Percentiles rank a stretch among this genome's conserved stretches.
Conservation (phyloP, 805 yeast genomes). For the Saturnispora mendoncae region DNA sequence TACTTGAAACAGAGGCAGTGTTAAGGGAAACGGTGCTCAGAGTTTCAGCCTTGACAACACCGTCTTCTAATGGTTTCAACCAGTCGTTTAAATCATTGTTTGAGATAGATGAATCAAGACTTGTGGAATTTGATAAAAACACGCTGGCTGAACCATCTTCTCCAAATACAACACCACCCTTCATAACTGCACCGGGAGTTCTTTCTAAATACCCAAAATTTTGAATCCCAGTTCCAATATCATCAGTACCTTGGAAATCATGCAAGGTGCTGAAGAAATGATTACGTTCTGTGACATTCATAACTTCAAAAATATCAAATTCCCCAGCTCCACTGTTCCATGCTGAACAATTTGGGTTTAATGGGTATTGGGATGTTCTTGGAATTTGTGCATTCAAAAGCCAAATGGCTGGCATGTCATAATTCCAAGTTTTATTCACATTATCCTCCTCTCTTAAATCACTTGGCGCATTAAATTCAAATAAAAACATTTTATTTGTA, state of each 20-base stretch:
- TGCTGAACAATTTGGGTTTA: slow-evolving; percentile 56
- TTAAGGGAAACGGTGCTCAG: slow-evolving; percentile 15
- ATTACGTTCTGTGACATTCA: slow-evolving; percentile 49
- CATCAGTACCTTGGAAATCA: slow-evolving; percentile 64
- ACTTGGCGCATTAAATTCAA: slow-evolving; percentile 60
- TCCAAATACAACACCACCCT: slow-evolving; percentile 66
- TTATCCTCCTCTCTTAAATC: slow-evolving; percentile 32
- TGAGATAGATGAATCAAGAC: slow-evolving; percentile 37
- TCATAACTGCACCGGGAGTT: slow-evolving; percentile 42
- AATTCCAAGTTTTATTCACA: slow-evolving; percentile 30
- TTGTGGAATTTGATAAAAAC: slow-evolving; percentile 47
- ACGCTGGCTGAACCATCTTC: slow-evolving; percentile 52
- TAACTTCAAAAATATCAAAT: slow-evolving; percentile 66
- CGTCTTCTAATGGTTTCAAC: slow-evolving; percentile 29
- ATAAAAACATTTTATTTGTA: slow-evolving; percentile 58
- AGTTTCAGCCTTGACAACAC: slow-evolving; percentile 17
- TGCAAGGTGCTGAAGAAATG: slow-evolving; percentile 62
- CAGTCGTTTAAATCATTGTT: slow-evolving; percentile 38
- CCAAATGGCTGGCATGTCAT: slow-evolving; percentile 72
- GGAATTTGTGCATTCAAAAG: slow-evolving; percentile 58
- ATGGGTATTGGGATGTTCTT: slow-evolving; percentile 64
- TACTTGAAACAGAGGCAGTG: slow-evolving; percentile 2
- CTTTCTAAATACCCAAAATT: slow-evolving; percentile 49
- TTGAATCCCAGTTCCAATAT: slow-evolving; percentile 52
- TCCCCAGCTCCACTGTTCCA: slow-evolving; percentile 79